Conservation (phyloP, 2,329 filamentous ascomycete genomes). For the Colletotrichum simmondsii region DNA sequence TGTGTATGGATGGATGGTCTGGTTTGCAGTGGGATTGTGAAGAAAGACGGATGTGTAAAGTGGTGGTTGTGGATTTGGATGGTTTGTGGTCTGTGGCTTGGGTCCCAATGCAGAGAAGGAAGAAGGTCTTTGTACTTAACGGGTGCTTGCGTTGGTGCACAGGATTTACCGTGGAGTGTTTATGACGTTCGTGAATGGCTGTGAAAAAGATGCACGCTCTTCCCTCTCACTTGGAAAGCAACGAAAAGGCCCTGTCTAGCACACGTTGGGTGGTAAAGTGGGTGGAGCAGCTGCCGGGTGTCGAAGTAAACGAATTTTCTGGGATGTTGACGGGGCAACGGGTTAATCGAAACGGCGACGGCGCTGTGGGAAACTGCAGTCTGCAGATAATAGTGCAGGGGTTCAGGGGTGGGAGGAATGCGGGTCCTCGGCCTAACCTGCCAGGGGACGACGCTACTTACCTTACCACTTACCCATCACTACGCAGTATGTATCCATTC, state of each 20-base stretch:
- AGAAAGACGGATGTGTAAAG: constrained; percentile 1
- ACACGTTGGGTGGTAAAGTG: constrained; percentile 1
- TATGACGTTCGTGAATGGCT: constrained; percentile 33
- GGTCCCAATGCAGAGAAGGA: constrained; percentile 20
- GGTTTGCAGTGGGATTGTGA: background rate
- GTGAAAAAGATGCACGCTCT: constrained; percentile 34
- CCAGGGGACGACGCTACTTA: background rate
- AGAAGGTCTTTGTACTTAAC: constrained; percentile 34
- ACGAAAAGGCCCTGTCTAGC: background rate
- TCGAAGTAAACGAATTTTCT: constrained; percentile 36
- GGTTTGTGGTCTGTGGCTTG: constrained; percentile 4
- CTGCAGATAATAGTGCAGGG: constrained; percentile 13
- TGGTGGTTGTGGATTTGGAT: constrained; percentile 1
- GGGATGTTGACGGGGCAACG: constrained; percentile 33
- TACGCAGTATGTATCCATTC: too few relatives aligned
- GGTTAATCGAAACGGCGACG: constrained; percentile 21
- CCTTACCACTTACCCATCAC: too few relatives aligned
- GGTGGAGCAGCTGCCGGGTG: constrained; percentile 32
- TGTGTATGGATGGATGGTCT: background rate
- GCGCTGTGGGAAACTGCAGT: background rate
- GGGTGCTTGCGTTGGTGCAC: constrained; percentile 3
- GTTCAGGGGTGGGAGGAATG: constrained; percentile 28
- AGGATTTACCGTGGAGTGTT: constrained; percentile 25
- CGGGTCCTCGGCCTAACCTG: constrained; percentile 1
- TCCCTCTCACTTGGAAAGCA: background rate